Evolutionary conservation across 23 red algal species (phyloP).

Genomic region (Gracilaria domingensis): DNA sequence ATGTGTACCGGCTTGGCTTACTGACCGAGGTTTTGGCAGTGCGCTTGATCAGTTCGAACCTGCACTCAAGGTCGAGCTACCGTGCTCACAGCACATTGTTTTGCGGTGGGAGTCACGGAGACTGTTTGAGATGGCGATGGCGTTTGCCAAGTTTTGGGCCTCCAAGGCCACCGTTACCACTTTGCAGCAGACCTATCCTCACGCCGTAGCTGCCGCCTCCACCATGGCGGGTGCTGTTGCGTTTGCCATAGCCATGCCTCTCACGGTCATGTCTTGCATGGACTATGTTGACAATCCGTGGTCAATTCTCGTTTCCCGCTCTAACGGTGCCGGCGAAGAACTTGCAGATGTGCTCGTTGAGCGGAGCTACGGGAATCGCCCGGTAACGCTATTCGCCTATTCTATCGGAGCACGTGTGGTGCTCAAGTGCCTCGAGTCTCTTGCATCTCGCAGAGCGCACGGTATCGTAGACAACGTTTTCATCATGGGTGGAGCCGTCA

Average conservation of each 20-base stretch:
- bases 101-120: slow-evolving; percentile 96
- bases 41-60: slow-evolving; percentile 90
- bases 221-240: slow-evolving; percentile 88
- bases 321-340: slow-evolving; percentile 94
- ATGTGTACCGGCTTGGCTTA: slow-evolving; percentile 92
- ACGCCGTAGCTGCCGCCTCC: slow-evolving; percentile 86
- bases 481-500: slow-evolving; percentile 90
- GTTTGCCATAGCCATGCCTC: slow-evolving; percentile 92
- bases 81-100: slow-evolving; percentile 86
- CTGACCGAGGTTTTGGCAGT: slow-evolving; percentile 77
- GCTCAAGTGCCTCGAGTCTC: slow-evolving; percentile 94
- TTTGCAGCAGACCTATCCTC: slow-evolving; percentile 92
- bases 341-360: slow-evolving; percentile 94
- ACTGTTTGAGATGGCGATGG: slow-evolving; percentile 90
- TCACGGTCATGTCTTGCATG: slow-evolving; percentile 90
- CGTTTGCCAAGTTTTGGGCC: slow-evolving; percentile 99
- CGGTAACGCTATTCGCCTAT: slow-evolving; percentile 96
- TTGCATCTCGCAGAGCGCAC: slow-evolving; percentile 78
- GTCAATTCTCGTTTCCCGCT: slow-evolving; percentile 87
- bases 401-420: slow-evolving; percentile 97
- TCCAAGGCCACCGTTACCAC: slow-evolving; percentile 95
- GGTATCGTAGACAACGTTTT: slow-evolving; percentile 97
- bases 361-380: slow-evolving; percentile 89
- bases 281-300: slow-evolving; percentile 98
- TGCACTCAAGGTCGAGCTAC: slow-evolving; percentile 72